Evolutionary conservation across 2,329 filamentous ascomycete genomes (phyloP).

Genomic region (Ceratocystis variospora): DNA sequence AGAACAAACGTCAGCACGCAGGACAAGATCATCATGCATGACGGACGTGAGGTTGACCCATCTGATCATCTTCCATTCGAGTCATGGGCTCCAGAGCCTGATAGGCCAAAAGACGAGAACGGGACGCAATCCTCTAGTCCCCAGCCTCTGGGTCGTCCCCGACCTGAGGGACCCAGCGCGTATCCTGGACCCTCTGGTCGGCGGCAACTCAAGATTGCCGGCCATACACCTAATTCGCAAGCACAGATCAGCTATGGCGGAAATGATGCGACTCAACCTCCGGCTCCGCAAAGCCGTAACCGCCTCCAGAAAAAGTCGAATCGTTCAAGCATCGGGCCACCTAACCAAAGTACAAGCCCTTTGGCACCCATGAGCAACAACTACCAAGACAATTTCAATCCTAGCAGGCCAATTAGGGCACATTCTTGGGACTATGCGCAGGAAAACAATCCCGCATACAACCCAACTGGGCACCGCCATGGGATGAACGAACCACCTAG

Average conservation of each 20-base stretch:
- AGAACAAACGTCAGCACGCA: constrained; percentile 26
- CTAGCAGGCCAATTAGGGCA: constrained; percentile 32
- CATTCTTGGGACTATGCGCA: constrained; percentile 37
- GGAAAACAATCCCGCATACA: not conserved
- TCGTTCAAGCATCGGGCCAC: constrained; percentile 32
- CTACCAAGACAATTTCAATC: constrained; percentile 28
- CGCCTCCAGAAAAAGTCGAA: constrained; percentile 51
- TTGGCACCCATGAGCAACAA: constrained; percentile 33
- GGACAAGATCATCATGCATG: constrained; percentile 60
- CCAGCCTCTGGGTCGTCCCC: constrained; percentile 32
- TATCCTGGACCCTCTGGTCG: constrained; percentile 24
- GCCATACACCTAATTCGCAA: constrained; percentile 32
- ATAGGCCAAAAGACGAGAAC: constrained; percentile 30
- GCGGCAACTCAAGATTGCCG: constrained; percentile 37
- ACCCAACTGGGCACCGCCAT: constrained; percentile 34
- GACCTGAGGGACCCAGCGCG: constrained; percentile 36
- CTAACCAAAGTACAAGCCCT: constrained; percentile 31
- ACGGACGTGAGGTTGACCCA: constrained; percentile 64
- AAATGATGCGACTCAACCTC: constrained; percentile 24
- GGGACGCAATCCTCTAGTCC: constrained; percentile 22
- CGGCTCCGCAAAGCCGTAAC: constrained; percentile 34
- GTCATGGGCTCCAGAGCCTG: constrained; percentile 64
- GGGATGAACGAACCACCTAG: not conserved
- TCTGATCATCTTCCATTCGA: constrained; percentile 68
- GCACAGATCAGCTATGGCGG: constrained; percentile 22